A percentile compares a stretch with the other conserved stretches of the same genome.
Conservation (phyloP, 768 basidiomycete genomes). For the Lenzites betulinus region DNA sequence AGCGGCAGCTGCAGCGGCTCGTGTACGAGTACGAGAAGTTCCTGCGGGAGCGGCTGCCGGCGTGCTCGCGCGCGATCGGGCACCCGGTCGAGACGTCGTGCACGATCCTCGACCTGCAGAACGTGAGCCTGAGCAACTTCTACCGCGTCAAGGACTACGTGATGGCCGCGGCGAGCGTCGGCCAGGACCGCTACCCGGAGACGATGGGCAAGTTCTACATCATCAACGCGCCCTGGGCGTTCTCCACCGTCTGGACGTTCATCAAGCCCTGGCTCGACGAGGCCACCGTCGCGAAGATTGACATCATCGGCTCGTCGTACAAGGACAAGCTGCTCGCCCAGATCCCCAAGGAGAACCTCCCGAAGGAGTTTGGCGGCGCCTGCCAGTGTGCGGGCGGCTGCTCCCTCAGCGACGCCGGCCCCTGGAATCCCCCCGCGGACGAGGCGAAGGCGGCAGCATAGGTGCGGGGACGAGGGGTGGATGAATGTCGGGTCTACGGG, state of each 20-base stretch:
- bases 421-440: slow-evolving; percentile 62
- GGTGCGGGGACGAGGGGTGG: not conserved
- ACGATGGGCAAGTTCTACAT: slow-evolving; percentile 99
- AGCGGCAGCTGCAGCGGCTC: slow-evolving; percentile 86
- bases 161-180: slow-evolving; percentile 68
- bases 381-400: slow-evolving; percentile 83
- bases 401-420: slow-evolving; percentile 86
- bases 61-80: slow-evolving; percentile 68
- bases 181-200: slow-evolving; percentile 91
- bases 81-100: slow-evolving; percentile 96
- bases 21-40: slow-evolving; percentile 94
- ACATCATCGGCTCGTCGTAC: slow-evolving; percentile 79
- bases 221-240: slow-evolving; percentile 95
- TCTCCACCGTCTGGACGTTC: slow-evolving; percentile 83
- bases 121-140: slow-evolving; percentile 73
- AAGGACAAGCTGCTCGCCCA: slow-evolving; percentile 76
- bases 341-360: slow-evolving; percentile 83
- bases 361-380: slow-evolving; percentile 79
- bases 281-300: slow-evolving; percentile 94
- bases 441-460: not conserved
- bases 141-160: slow-evolving; percentile 95
- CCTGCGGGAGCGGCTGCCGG: slow-evolving; percentile 76
- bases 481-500: not conserved
- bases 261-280: slow-evolving; percentile 95
- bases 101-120: slow-evolving; percentile 91